Evolutionary conservation across 352 stramenopile species (phyloP).

Genomic region (Globisporangium splendens): DNA sequence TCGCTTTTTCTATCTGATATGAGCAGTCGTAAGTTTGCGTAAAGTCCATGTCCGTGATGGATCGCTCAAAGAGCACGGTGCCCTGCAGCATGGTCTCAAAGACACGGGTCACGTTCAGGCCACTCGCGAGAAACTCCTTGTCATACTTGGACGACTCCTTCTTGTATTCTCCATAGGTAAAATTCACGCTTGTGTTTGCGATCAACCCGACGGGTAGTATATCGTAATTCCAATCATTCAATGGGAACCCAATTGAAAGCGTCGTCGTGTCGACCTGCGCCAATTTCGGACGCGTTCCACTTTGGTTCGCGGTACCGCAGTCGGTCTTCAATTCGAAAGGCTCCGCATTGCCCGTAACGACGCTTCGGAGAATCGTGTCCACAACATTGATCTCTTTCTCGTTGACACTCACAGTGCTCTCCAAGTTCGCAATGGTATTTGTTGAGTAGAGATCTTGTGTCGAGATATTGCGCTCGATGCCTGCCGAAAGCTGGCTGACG

Average conservation of each 20-base stretch:
- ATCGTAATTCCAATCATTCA: slow-evolving; percentile 20
- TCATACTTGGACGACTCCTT: slow-evolving; percentile 11
- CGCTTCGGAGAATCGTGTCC: slow-evolving; percentile 19
- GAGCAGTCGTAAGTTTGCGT: slow-evolving; percentile 4
- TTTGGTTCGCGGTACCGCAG: slow-evolving; percentile 7
- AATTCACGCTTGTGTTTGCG: slow-evolving; percentile 5
- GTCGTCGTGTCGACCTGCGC: slow-evolving; percentile 16
- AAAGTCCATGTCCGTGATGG: slow-evolving; percentile 14
- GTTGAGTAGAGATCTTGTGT: slow-evolving; percentile 1
- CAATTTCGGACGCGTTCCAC: slow-evolving; percentile 2
- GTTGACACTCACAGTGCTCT: background rate
- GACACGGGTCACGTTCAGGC: slow-evolving; percentile 12
- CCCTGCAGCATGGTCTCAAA: slow-evolving; percentile 18
- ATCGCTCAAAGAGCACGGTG: slow-evolving; percentile 13
- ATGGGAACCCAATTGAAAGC: slow-evolving; percentile 13
- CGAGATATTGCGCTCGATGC: slow-evolving; percentile 11
- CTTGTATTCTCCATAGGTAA: slow-evolving; percentile 17
- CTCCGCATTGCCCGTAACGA: slow-evolving; percentile 14
- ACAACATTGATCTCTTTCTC: background rate
- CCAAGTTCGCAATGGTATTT: background rate
- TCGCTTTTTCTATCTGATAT: no score
- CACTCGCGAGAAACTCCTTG: background rate
- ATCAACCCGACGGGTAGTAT: slow-evolving; percentile 8
- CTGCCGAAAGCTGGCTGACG: slow-evolving; percentile 13
- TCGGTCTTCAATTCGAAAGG: slow-evolving; percentile 14